phyloP scores from a whole-genome alignment of 2,329 filamentous ascomycete genomes.

The Aureobasidium melanogenum region DNA sequence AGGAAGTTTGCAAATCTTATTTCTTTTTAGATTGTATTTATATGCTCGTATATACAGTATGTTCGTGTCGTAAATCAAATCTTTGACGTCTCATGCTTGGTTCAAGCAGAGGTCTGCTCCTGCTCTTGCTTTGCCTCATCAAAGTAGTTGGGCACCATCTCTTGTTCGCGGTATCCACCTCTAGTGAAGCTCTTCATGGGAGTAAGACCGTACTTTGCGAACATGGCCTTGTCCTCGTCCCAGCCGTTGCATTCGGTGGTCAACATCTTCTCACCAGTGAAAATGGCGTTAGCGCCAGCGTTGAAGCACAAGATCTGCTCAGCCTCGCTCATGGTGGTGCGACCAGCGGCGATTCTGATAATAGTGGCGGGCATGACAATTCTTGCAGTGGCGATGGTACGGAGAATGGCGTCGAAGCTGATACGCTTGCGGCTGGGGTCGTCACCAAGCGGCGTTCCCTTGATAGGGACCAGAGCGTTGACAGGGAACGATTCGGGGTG shows the following conservation, averaged over 20 bases:
- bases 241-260: constrained; percentile 86
- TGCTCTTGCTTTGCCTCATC: not conserved
- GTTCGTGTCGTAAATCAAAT: not conserved
- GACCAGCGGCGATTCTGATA: constrained; percentile 75
- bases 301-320: constrained; percentile 85
- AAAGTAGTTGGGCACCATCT: constrained; percentile 9
- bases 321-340: constrained; percentile 77
- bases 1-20: not conserved
- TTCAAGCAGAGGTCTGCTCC: not conserved
- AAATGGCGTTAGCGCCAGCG: constrained; percentile 88
- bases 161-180: constrained; percentile 23
- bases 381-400: constrained; percentile 76
- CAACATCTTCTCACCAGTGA: constrained; percentile 92
- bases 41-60: constrained; percentile 1
- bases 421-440: constrained; percentile 46
- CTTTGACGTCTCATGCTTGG: not conserved
- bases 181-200: constrained; percentile 53
- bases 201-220: constrained; percentile 69
- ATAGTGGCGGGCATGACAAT: constrained; percentile 79
- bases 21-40: not conserved
- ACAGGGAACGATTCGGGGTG: constrained; percentile 90
- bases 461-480: constrained; percentile 84
- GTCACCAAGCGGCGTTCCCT: constrained; percentile 77
- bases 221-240: constrained; percentile 81
- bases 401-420: constrained; percentile 66